Conservation (phyloP, 2,329 filamentous ascomycete species). For the Diaporthe australafricana region DNA sequence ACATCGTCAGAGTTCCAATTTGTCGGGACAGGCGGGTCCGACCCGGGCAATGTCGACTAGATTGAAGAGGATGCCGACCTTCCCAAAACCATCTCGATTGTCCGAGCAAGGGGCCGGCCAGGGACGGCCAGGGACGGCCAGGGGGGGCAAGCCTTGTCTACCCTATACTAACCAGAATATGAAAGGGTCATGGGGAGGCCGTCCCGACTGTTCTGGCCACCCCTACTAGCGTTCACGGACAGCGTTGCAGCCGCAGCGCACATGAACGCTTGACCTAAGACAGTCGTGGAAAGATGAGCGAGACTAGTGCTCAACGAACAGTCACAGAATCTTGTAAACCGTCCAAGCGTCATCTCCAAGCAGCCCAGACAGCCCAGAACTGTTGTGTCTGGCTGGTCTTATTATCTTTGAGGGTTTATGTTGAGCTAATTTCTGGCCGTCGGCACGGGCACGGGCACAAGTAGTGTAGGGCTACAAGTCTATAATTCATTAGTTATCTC, state of each 20-base stretch:
- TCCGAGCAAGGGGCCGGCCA: neutral
- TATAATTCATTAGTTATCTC: neutral
- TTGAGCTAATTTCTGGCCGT: neutral
- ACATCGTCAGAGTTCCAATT: slow-evolving; percentile 15
- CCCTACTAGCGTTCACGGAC: neutral
- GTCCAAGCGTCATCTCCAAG: slow-evolving; percentile 18
- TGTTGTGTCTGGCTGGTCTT: neutral
- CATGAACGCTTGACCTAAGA: slow-evolving; percentile 20
- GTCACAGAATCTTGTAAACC: neutral
- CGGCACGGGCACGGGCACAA: neutral
- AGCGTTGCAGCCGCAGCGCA: slow-evolving; percentile 18
- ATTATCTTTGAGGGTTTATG: neutral
- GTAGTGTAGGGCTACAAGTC: slow-evolving; percentile 4
- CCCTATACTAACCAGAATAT: no score
- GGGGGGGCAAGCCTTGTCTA: neutral
- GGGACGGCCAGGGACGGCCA: slow-evolving; percentile 12
- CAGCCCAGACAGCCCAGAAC: neutral
- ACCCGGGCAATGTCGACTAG: slow-evolving; percentile 1
- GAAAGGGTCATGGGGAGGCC: neutral
- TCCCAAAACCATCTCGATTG: neutral
- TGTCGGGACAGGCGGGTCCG: slow-evolving; percentile 19
- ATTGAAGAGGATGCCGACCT: neutral
- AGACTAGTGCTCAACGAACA: slow-evolving; percentile 15
- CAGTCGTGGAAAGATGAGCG: slow-evolving; percentile 17
- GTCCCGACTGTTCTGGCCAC: neutral